Base-by-base conservation (phyloP, 1,284 basidiomycete species). In the Apiotrichum sp. region DNA sequence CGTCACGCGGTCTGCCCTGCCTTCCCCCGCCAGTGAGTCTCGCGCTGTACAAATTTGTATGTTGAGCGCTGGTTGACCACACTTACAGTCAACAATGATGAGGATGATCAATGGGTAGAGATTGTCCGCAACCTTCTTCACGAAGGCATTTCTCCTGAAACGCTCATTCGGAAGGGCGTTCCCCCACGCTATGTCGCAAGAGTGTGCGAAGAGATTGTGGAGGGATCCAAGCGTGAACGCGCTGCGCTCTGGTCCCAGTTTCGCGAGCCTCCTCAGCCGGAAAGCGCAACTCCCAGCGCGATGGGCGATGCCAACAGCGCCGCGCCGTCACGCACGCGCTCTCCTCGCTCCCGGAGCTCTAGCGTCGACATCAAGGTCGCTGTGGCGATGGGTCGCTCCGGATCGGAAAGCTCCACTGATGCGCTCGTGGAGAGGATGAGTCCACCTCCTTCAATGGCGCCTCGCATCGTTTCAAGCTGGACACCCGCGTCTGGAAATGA, bases 161-260 rank as follows among this genome's bases (percentile, higher is more conserved):
- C 52, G 1, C 60, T 72, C 4, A 59, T 74, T 11, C 40, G 56
- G 29, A 55, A 63, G 3, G 72, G 72, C 13, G 72, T 67, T 0
- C 62, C 66, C 1, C 34, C 59, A 10, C 56, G 62, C 53, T 62
- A 65, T 44, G 70, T 74, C 33, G 63, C 58, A 13, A 57, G 57
- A 1, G 70, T 69, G 0, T 72, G 70, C 43, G 51, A 70, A 47
- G 69, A 71, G 49, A 70, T 72, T 29, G 67, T 74, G 2, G 58
- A 66, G 3, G 62, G 63, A 1, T 58, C 58, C 11, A 58, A 63
- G 33, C 55, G 35, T 11, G 14, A 57, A 13, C 59, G 65, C 7
- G 50, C 58, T 40, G 53, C 50, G 3, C 44, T 65, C n/a, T 66
- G 63, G 63, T 41, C 50, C 7, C 63, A 62, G 36, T 53, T 55